Percentiles rank a stretch among this genome's conserved stretches.
These are phyloP conservation scores for Iris macrosiphon DNA, from an alignment of 106 monocot genomes.

Conservation along the genomic window DNA sequence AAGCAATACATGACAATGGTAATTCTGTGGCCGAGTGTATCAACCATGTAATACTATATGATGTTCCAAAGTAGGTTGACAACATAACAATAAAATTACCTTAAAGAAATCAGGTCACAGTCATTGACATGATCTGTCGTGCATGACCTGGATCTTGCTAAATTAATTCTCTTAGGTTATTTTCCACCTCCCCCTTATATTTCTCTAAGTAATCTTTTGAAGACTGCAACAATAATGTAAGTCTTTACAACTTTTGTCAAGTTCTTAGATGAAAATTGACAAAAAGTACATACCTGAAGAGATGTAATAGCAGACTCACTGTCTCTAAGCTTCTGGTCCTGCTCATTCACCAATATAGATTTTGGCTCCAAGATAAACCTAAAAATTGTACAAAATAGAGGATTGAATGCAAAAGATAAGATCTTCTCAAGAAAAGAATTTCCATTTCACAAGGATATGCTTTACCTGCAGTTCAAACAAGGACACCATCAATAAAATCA, in stretches of 20 bases:
- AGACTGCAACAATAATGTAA: too few relatives aligned
- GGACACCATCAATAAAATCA: background rate
- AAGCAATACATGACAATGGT: too few relatives aligned
- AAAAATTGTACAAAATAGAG: conserved; percentile 5
- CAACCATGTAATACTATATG: too few relatives aligned
- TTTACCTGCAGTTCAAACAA: conserved; percentile 55
- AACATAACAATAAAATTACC: too few relatives aligned
- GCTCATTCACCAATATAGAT: conserved; percentile 46
- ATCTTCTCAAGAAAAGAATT: background rate
- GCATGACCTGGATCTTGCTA: conserved; percentile 81
- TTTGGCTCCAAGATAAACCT: conserved; percentile 83
- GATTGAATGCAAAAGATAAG: background rate
- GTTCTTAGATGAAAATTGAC: too few relatives aligned
- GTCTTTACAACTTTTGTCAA: too few relatives aligned
- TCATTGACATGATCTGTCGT: conserved; percentile 78
- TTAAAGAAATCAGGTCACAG: too few relatives aligned
- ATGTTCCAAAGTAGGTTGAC: too few relatives aligned
- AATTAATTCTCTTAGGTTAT: conserved; percentile 61
- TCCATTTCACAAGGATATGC: conserved; percentile 32
- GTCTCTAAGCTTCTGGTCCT: conserved; percentile 64
- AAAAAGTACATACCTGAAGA: conserved; percentile 63
- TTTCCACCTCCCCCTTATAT: conserved; percentile 65
- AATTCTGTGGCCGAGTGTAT: too few relatives aligned
- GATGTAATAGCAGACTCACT: conserved; percentile 59
- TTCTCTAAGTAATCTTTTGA: conserved; percentile 80